Evolutionary conservation across 768 basidiomycete species (phyloP).

Genomic region (Boletus edulis): DNA sequence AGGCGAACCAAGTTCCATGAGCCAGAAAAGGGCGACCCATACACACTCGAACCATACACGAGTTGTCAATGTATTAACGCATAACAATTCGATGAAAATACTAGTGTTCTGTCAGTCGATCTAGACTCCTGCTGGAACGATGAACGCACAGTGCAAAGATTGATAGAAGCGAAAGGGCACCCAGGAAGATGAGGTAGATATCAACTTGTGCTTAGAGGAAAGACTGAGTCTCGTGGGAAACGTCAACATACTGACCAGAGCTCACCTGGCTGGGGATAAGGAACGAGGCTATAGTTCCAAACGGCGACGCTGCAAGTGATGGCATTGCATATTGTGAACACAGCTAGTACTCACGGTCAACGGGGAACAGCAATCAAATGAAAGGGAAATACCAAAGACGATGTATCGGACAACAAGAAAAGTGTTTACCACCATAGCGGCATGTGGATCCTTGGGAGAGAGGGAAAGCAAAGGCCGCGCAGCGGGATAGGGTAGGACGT

Average conservation of each 20-base stretch:
- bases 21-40: slow-evolving; percentile 59
- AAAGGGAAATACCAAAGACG: slow-evolving; percentile 48
- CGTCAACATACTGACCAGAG: slow-evolving; percentile 6
- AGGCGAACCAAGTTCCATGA: slow-evolving; percentile 57
- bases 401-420: slow-evolving; percentile 55
- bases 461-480: slow-evolving; percentile 22
- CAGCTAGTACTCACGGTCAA: slow-evolving; percentile 35
- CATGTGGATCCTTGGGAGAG: slow-evolving; percentile 29
- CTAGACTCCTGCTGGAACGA: not conserved
- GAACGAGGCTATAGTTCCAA: slow-evolving; percentile 61
- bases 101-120: slow-evolving; percentile 26
- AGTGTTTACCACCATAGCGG: slow-evolving; percentile 26
- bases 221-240: slow-evolving; percentile 8
- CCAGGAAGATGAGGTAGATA: slow-evolving; percentile 57
- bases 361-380: not conserved
- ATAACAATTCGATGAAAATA: slow-evolving; percentile 57
- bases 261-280: slow-evolving; percentile 40
- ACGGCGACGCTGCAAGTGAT: slow-evolving; percentile 62
- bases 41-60: slow-evolving; percentile 71
- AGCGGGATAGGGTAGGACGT: slow-evolving; percentile 27
- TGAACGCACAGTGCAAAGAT: slow-evolving; percentile 57
- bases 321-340: slow-evolving; percentile 64
- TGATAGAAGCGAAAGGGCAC: slow-evolving; percentile 54
- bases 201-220: slow-evolving; percentile 45
- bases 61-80: slow-evolving; percentile 48